A percentile compares a stretch with the other conserved stretches of the same genome.
phyloP scores from a whole-genome alignment of 2,329 filamentous ascomycete species.

The Aurifilum marmelostoma region DNA sequence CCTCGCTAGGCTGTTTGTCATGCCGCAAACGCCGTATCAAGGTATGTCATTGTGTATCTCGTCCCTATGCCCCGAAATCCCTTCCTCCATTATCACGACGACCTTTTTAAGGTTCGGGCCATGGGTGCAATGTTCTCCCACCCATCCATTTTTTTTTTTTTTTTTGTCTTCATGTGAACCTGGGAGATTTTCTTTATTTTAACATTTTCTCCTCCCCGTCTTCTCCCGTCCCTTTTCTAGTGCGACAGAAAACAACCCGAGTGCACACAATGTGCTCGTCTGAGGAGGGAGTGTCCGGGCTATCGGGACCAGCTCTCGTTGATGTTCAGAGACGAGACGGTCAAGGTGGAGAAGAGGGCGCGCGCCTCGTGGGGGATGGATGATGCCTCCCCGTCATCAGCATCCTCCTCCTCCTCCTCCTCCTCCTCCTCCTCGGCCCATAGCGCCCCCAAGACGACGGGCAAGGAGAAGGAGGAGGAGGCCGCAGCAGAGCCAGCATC shows the following conservation, averaged over 20 bases:
- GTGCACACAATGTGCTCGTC: conserved; percentile 65
- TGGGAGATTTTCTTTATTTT: neutral
- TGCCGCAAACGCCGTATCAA: conserved; percentile 60
- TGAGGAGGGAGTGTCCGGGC: conserved; percentile 63
- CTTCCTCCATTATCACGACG: too few species aligned
- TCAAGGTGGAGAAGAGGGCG: conserved; percentile 62
- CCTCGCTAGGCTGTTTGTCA: conserved; percentile 57
- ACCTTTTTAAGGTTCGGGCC: too few species aligned
- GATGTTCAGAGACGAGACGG: conserved; percentile 69
- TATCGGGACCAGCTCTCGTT: conserved; percentile 67
- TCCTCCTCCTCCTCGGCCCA: conserved; percentile 17
- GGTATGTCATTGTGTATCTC: conserved; percentile 42
- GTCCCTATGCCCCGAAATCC: neutral
- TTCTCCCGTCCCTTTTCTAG: conserved; percentile 38
- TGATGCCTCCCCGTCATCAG: conserved; percentile 28
- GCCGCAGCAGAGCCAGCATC: neutral
- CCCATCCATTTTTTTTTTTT: neutral
- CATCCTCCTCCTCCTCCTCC: conserved; percentile 23
- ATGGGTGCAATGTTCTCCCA: too few species aligned
- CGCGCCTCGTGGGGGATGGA: conserved; percentile 53
- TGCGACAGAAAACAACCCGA: conserved; percentile 64
- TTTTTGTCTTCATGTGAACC: neutral
- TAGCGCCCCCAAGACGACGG: neutral
- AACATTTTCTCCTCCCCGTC: neutral
- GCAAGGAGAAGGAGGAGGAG: conserved; percentile 5